Percentiles rank a stretch among this genome's conserved stretches.
These are phyloP conservation scores for Penicillium egyptiacum DNA, from an alignment of 495 filamentous ascomycete species.

Conservation along the genomic window DNA sequence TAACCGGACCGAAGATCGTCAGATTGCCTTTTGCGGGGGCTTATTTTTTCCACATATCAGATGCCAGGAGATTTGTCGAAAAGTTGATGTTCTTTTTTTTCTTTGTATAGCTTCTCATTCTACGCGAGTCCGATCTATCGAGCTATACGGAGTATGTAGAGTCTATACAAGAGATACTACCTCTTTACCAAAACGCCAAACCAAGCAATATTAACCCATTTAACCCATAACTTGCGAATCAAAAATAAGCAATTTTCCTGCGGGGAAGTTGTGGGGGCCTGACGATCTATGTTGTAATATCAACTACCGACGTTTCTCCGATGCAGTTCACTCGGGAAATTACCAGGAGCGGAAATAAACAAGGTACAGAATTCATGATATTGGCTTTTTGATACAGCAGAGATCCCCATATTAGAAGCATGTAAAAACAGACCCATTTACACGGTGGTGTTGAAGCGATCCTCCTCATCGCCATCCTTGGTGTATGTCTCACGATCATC, in stretches of 20 bases:
- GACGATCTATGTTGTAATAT: slow-evolving; percentile 7
- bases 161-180: too few species aligned
- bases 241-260: slow-evolving; percentile 10
- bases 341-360: not conserved
- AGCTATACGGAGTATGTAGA: not conserved
- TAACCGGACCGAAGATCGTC: slow-evolving; percentile 26
- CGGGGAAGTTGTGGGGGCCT: slow-evolving; percentile 19
- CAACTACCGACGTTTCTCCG: slow-evolving; percentile 24
- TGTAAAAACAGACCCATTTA: slow-evolving; percentile 21
- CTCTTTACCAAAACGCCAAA: not conserved
- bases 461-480: slow-evolving; percentile 45
- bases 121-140: not conserved
- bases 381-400: slow-evolving; percentile 23
- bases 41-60: slow-evolving; percentile 34
- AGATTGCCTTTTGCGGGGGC: slow-evolving; percentile 12
- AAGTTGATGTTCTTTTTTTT: too few species aligned
- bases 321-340: slow-evolving; percentile 13
- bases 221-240: not conserved
- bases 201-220: not conserved
- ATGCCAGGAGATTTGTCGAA: slow-evolving; percentile 7
- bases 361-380: slow-evolving; percentile 14
- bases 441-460: slow-evolving; percentile 46
- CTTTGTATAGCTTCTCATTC: not conserved
- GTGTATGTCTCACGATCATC: slow-evolving; percentile 42
- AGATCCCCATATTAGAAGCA: not conserved